These are phyloP conservation scores for Tagetes erecta DNA, from an alignment of 129 eudicot species.

Conservation along the genomic window DNA sequence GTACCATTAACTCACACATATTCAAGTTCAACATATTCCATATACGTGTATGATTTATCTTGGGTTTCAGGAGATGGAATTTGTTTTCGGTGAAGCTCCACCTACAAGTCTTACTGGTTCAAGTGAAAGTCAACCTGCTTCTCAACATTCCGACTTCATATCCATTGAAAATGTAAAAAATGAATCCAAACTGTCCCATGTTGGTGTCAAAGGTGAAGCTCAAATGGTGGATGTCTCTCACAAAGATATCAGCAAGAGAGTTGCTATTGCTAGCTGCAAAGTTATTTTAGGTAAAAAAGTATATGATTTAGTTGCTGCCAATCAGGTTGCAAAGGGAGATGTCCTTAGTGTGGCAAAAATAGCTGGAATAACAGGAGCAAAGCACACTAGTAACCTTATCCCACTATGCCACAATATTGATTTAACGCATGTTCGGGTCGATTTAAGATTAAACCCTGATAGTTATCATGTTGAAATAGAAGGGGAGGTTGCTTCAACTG, in stretches of 20 bases:
- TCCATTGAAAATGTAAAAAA: slow-evolving; percentile 20
- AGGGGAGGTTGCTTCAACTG: slow-evolving; percentile 78
- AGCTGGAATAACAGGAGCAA: slow-evolving; percentile 82
- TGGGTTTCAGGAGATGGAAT: slow-evolving; percentile 74
- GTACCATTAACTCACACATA: not conserved
- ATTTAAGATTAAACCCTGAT: slow-evolving; percentile 52
- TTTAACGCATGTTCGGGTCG: slow-evolving; percentile 59
- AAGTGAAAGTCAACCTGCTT: slow-evolving; percentile 34
- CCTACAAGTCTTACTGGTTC: slow-evolving; percentile 60
- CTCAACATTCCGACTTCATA: slow-evolving; percentile 37
- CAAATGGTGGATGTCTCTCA: slow-evolving; percentile 90
- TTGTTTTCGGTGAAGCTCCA: slow-evolving; percentile 80
- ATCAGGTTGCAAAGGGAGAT: slow-evolving; percentile 86
- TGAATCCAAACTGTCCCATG: slow-evolving; percentile 54
- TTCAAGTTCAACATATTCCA: not conserved
- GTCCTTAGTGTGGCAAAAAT: slow-evolving; percentile 77
- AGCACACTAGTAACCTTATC: slow-evolving; percentile 83
- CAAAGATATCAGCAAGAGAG: slow-evolving; percentile 69
- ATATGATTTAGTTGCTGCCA: slow-evolving; percentile 76
- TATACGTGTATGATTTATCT: not conserved
- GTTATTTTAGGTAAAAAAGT: slow-evolving; percentile 71
- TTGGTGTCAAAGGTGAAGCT: slow-evolving; percentile 70
- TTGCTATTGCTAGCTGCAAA: slow-evolving; percentile 84
- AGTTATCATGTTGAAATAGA: slow-evolving; percentile 61
- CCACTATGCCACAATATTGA: slow-evolving; percentile 85